Conservation (phyloP, 495 filamentous ascomycete species). For the Halenospora varia region DNA sequence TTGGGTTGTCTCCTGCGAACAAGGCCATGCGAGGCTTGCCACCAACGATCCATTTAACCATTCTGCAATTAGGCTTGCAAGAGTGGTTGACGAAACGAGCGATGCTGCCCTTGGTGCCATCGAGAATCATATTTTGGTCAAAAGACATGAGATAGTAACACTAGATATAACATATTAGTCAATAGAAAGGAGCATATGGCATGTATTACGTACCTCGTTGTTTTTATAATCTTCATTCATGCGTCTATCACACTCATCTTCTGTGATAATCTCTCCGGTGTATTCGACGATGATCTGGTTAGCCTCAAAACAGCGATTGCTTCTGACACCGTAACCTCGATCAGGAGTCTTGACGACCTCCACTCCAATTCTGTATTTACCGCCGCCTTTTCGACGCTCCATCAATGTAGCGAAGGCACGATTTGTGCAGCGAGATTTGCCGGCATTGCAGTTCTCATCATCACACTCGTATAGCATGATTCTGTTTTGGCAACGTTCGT, state of each 20-base stretch:
- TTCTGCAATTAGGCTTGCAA: slow-evolving; percentile 93
- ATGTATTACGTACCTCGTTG: slow-evolving; percentile 62
- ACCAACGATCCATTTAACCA: slow-evolving; percentile 96
- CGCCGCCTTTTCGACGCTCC: slow-evolving; percentile 69
- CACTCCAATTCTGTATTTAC: slow-evolving; percentile 84
- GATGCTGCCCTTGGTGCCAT: slow-evolving; percentile 91
- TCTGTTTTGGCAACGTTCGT: slow-evolving; percentile 85
- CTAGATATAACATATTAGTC: slow-evolving; percentile 38
- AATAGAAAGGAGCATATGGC: neutral
- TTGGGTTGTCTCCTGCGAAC: slow-evolving; percentile 84
- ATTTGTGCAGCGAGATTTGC: slow-evolving; percentile 69
- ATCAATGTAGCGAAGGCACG: slow-evolving; percentile 80
- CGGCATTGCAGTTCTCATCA: slow-evolving; percentile 78
- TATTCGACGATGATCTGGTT: slow-evolving; percentile 98
- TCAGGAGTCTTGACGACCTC: slow-evolving; percentile 89
- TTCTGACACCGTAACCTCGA: slow-evolving; percentile 86
- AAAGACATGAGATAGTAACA: slow-evolving; percentile 98
- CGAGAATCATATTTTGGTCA: slow-evolving; percentile 97
- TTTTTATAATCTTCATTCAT: slow-evolving; percentile 92
- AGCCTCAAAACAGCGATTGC: slow-evolving; percentile 79
- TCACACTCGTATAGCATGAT: slow-evolving; percentile 98
- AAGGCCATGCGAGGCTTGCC: slow-evolving; percentile 95
- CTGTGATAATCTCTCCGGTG: slow-evolving; percentile 93
- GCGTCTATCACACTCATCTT: slow-evolving; percentile 84
- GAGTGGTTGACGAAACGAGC: slow-evolving; percentile 98